A percentile compares a stretch with the other conserved stretches of the same genome.
Evolutionary conservation across 176 grass and related monocot species (phyloP).

Genomic region (Bonia amplexicaulis): DNA sequence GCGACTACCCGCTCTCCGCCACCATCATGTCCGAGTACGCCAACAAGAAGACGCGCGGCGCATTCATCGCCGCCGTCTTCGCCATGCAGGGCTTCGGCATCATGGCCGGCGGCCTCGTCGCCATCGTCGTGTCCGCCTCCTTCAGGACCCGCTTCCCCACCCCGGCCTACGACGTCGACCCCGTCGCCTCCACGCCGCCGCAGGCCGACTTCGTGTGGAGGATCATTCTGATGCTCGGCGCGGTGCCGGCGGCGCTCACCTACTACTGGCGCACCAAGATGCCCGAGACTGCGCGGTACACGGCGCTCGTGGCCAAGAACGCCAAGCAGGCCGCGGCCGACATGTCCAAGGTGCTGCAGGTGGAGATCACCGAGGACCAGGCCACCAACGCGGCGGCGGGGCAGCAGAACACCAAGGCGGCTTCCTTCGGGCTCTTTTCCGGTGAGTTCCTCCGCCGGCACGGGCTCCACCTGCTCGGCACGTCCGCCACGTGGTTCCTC

Average conservation of each 20-base stretch:
- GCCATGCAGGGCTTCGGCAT: constrained; percentile 89
- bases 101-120: constrained; percentile 54
- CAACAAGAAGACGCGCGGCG: constrained; percentile 60
- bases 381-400: constrained; percentile 5
- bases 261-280: constrained; percentile 86
- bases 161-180: constrained; percentile 38
- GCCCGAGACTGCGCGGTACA: constrained; percentile 83
- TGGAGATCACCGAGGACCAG: constrained; percentile 26
- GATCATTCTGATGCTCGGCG: constrained; percentile 68
- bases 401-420: constrained; percentile 35
- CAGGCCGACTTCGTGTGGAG: constrained; percentile 62
- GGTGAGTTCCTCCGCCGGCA: constrained; percentile 37
- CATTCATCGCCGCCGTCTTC: constrained; percentile 79
- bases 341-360: constrained; percentile 59
- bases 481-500: background rate
- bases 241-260: constrained; percentile 48
- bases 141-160: constrained; percentile 45
- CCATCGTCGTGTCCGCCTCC: constrained; percentile 48
- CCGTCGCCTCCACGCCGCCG: constrained; percentile 34
- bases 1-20: constrained; percentile 73
- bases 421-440: constrained; percentile 44
- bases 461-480: constrained; percentile 47
- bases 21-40: constrained; percentile 99
- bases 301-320: constrained; percentile 61
- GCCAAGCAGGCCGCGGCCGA: constrained; percentile 66